Evolutionary conservation across 495 filamentous ascomycete genomes (phyloP).

Genomic region (Aspergillus sparsus): DNA sequence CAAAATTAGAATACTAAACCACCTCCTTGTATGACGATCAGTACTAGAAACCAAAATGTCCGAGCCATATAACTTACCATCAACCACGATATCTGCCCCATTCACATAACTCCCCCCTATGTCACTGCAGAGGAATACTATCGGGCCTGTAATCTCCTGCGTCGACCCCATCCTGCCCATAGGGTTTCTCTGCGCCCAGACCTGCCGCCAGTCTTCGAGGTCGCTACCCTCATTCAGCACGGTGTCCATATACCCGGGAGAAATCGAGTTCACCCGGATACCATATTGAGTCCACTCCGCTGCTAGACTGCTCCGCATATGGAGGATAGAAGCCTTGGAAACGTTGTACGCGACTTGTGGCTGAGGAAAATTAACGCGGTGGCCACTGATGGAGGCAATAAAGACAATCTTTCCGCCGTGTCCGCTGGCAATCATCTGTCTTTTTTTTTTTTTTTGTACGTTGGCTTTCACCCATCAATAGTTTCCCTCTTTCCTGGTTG

Average conservation of each 20-base stretch:
- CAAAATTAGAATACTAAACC: not conserved
- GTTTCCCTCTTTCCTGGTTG: too few species aligned
- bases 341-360: conserved; percentile 48
- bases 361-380: conserved; percentile 53
- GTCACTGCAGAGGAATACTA: conserved; percentile 61
- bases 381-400: conserved; percentile 65
- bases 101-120: conserved; percentile 68
- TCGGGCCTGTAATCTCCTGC: conserved; percentile 65
- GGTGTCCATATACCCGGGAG: conserved; percentile 77
- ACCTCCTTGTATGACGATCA: not conserved
- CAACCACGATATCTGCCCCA: conserved; percentile 61
- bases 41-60: not conserved
- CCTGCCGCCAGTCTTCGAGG: conserved; percentile 51
- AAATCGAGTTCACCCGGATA: conserved; percentile 67
- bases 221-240: conserved; percentile 67
- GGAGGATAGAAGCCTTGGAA: conserved; percentile 42
- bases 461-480: too few species aligned
- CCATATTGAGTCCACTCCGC: conserved; percentile 53
- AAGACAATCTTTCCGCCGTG: conserved; percentile 62
- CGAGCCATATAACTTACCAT: conserved; percentile 41
- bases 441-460: conserved; percentile 7
- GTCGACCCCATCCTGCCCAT: conserved; percentile 68
- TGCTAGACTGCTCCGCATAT: conserved; percentile 36
- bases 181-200: conserved; percentile 64
- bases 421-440: conserved; percentile 31